These are phyloP conservation scores for Discostella pseudostelligera DNA, from an alignment of 108 stramenopile genomes.

Conservation along the genomic window DNA sequence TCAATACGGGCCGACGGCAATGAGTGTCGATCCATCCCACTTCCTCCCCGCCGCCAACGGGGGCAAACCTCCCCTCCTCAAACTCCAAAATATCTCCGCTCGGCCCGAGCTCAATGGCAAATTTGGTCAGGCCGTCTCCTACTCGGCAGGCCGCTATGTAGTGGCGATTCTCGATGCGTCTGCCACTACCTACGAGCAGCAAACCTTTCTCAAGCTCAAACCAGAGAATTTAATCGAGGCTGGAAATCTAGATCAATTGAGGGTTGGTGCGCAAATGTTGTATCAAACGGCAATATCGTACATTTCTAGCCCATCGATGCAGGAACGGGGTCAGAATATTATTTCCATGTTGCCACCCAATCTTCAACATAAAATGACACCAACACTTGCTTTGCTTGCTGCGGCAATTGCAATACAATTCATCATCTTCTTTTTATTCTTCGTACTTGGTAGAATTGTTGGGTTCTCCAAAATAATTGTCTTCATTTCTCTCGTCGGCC, in stretches of 20 bases:
- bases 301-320: slow-evolving; percentile 8
- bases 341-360: slow-evolving; percentile 19
- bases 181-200: slow-evolving; percentile 14
- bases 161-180: slow-evolving; percentile 31
- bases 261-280: slow-evolving; percentile 24
- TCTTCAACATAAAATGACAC: slow-evolving; percentile 20
- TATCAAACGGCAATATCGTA: slow-evolving; percentile 17
- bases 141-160: slow-evolving; percentile 33
- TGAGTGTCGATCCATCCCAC: slow-evolving; percentile 36
- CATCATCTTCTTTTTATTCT: slow-evolving; percentile 9
- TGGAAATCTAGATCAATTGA: slow-evolving; percentile 35
- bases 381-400: slow-evolving; percentile 14
- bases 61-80: slow-evolving; percentile 36
- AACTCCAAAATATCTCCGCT: slow-evolving; percentile 34
- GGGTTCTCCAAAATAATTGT: slow-evolving; percentile 36
- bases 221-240: slow-evolving; percentile 33
- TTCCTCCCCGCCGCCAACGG: slow-evolving; percentile 34
- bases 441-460: slow-evolving; percentile 16
- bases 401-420: slow-evolving; percentile 9
- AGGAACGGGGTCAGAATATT: slow-evolving; percentile 14
- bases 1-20: background rate
- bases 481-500: slow-evolving; percentile 15
- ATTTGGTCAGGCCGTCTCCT: slow-evolving; percentile 36
- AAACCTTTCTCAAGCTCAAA: slow-evolving; percentile 34
- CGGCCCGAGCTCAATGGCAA: slow-evolving; percentile 35